A percentile compares a stretch with the other conserved stretches of the same genome.
Evolutionary conservation across 768 basidiomycete species (phyloP).

Genomic region (Botryobasidium botryosum): DNA sequence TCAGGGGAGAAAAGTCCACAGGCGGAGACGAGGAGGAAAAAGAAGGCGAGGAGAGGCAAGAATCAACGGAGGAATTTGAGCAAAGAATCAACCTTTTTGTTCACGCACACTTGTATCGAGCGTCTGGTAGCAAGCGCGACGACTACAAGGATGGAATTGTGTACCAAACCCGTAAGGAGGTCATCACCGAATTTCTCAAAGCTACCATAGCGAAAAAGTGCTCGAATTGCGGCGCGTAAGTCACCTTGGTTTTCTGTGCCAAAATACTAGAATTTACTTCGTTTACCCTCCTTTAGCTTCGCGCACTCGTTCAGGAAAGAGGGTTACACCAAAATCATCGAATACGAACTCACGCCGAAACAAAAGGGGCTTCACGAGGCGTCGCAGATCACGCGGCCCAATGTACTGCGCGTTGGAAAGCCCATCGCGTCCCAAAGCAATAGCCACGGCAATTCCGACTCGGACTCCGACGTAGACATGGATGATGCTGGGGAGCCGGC

Average conservation of each 20-base stretch:
- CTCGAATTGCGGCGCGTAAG: constrained; percentile 62
- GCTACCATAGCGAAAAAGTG: constrained; percentile 54
- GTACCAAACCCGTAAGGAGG: constrained; percentile 68
- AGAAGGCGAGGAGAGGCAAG: constrained; percentile 29
- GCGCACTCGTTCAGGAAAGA: constrained; percentile 88
- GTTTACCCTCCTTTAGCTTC: constrained; percentile 26
- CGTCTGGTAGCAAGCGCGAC: constrained; percentile 48
- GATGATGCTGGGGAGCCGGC: constrained; percentile 27
- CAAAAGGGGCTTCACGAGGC: constrained; percentile 46
- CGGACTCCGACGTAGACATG: constrained; percentile 31
- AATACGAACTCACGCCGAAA: constrained; percentile 72
- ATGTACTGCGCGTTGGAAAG: constrained; percentile 38
- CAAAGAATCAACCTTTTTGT: constrained; percentile 51
- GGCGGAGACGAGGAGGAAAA: constrained; percentile 27
- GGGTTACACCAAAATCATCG: constrained; percentile 83
- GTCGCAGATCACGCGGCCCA: constrained; percentile 43
- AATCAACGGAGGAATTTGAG: constrained; percentile 45
- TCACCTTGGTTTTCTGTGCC: constrained; percentile 13
- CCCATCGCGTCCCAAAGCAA: constrained; percentile 24
- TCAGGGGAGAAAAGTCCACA: constrained; percentile 15
- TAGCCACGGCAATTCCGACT: constrained; percentile 21
- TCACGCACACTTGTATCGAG: constrained; percentile 27
- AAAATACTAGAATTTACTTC: background rate
- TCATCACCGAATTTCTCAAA: constrained; percentile 70
- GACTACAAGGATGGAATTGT: constrained; percentile 79